phyloP scores from a whole-genome alignment of 2,329 filamentous ascomycete species.

The Penicillium brasilianum region DNA sequence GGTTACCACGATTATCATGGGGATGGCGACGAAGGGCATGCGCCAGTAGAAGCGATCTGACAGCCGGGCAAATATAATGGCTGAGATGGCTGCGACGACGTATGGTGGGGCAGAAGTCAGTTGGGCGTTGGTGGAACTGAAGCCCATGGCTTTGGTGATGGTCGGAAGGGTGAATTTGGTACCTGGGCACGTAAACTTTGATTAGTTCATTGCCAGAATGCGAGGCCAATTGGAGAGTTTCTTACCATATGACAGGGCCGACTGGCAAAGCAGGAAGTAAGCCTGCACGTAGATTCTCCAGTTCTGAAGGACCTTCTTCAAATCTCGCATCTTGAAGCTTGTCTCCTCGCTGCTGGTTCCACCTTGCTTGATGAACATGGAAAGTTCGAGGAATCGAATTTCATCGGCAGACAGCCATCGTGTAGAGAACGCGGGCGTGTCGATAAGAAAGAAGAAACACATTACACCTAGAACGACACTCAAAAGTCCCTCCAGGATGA shows the following conservation, averaged over 20 bases:
- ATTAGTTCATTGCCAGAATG: neutral
- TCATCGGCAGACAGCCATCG: constrained; percentile 47
- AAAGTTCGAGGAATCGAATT: constrained; percentile 44
- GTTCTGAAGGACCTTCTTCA: constrained; percentile 43
- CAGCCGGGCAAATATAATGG: constrained; percentile 27
- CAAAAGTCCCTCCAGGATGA: constrained; percentile 53
- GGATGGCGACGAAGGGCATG: constrained; percentile 31
- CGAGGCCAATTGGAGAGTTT: constrained; percentile 38
- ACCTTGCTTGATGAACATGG: constrained; percentile 38
- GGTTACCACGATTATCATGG: constrained; percentile 21
- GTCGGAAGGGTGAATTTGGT: constrained; percentile 45
- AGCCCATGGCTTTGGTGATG: constrained; percentile 47
- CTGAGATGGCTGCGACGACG: constrained; percentile 33
- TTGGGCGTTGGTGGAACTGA: constrained; percentile 41
- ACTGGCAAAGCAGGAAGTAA: constrained; percentile 36
- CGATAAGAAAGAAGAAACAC: constrained; percentile 50
- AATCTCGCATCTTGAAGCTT: constrained; percentile 38
- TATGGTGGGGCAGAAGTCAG: constrained; percentile 36
- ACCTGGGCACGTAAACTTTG: constrained; percentile 30
- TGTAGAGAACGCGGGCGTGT: constrained; percentile 45
- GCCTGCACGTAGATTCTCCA: constrained; percentile 44
- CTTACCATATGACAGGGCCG: constrained; percentile 30
- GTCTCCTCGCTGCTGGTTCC: constrained; percentile 10
- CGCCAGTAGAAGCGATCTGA: constrained; percentile 35
- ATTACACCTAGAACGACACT: constrained; percentile 47